Conservation (phyloP, 768 basidiomycete species). For the Strobilomyces confusus region DNA sequence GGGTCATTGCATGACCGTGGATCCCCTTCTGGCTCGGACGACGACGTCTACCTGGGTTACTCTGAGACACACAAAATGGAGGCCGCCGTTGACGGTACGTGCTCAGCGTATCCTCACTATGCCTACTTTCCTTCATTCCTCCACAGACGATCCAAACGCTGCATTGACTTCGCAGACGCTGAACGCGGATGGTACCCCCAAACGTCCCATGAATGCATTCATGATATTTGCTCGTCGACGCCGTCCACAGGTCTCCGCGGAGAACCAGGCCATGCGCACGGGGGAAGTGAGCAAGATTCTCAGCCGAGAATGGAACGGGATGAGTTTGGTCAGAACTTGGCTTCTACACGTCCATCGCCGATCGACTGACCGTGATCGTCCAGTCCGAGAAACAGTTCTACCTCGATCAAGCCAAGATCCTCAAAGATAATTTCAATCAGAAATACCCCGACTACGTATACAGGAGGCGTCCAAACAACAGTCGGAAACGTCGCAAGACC, state of each 20-base stretch:
- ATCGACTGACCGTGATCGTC: slow-evolving; percentile 15
- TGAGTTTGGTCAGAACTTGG: slow-evolving; percentile 56
- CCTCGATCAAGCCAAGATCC: slow-evolving; percentile 77
- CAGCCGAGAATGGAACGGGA: slow-evolving; percentile 80
- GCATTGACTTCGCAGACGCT: slow-evolving; percentile 73
- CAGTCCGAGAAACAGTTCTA: slow-evolving; percentile 85
- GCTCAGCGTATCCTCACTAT: slow-evolving; percentile 4
- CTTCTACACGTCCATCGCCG: slow-evolving; percentile 1
- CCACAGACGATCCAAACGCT: slow-evolving; percentile 37
- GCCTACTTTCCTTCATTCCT: slow-evolving; percentile 11
- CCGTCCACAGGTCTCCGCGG: slow-evolving; percentile 80
- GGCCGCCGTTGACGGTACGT: slow-evolving; percentile 43
- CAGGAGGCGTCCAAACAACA: slow-evolving; percentile 83
- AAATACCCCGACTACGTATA: slow-evolving; percentile 91
- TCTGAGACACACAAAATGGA: slow-evolving; percentile 41
- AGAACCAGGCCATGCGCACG: slow-evolving; percentile 85
- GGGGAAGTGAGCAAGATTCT: slow-evolving; percentile 88
- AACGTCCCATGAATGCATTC: slow-evolving; percentile 91
- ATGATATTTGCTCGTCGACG: slow-evolving; percentile 88
- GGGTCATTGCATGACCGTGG: slow-evolving; percentile 39
- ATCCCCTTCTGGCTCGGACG: slow-evolving; percentile 57
- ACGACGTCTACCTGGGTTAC: slow-evolving; percentile 36
- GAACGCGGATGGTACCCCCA: slow-evolving; percentile 84
- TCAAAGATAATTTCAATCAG: slow-evolving; percentile 82
- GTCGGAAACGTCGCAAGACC: slow-evolving; percentile 56